Evolutionary conservation across 306 rosid genomes (phyloP), one percentile per base, ranked within the genome.

Genomic region (Quercus rubra): DNA sequence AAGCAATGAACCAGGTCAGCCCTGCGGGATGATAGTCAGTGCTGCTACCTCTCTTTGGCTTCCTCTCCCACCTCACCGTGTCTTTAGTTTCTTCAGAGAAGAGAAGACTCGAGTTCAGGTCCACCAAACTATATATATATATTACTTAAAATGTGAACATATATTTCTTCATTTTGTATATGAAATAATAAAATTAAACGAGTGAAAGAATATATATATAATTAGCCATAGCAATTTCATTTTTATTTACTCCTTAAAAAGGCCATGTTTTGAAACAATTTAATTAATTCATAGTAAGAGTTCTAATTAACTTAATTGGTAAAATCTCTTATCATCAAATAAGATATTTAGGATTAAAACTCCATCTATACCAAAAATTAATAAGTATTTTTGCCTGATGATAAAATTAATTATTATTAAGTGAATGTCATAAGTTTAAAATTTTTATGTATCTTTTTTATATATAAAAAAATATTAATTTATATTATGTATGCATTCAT

Each of bases 41-140:
- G 89, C 89, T 17, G 83, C 92, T 10, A 81, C 87, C 66, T 88
- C 96, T 57, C 66, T 92, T 25, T 74, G 96, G 90, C 90, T 92
- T 80, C 91, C 96, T 11, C 55, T 87, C 1, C 76, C 80, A 18
- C 85, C 85, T 0, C 72, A 77, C 0, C 8, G 6, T 57, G 78
- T 90, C 75, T 88, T 85, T 56, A 63, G 89, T 28, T 88, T 85
- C 86, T 61, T 92, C 76, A 75, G 11, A 12, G 87, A 94, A 68
- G 81, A 76, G 19, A 77, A 41, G 38, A 83, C 35, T n/a, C 33
- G 94, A 83, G 5, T 52, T 70, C 86, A 90, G 97, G 98, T 93
- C 54, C 52, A 43, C 30, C 67, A 12, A 18, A 20, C 66, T 18
- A 17, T 41, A 41, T 41, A 41, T 41, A 41, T 41, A 41, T 41